Evolutionary conservation across 2,329 filamentous ascomycete species (phyloP).

Genomic region (Ascomycota sp.): DNA sequence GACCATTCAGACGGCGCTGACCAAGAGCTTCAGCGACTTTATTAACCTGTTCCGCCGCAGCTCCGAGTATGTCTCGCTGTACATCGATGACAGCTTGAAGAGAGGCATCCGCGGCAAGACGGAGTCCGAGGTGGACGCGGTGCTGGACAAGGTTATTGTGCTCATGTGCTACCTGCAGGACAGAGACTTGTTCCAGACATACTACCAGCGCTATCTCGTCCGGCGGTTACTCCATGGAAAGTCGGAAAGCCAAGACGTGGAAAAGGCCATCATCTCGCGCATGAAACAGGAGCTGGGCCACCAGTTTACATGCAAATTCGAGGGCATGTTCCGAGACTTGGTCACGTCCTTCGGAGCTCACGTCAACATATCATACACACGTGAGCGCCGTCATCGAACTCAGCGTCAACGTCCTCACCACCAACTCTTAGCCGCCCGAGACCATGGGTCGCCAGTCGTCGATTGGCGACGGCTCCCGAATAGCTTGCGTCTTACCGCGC

Average conservation of each 20-base stretch:
- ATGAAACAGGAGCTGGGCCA: constrained; percentile 97
- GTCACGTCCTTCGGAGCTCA: constrained; percentile 69
- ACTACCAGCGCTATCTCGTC: constrained; percentile 94
- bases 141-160: constrained; percentile 77
- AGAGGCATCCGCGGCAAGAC: constrained; percentile 86
- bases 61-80: constrained; percentile 85
- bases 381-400: constrained; percentile 47
- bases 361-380: constrained; percentile 53
- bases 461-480: constrained; percentile 21
- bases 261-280: constrained; percentile 85
- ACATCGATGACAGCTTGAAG: constrained; percentile 92
- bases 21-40: constrained; percentile 75
- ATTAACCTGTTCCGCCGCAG: constrained; percentile 78
- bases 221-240: constrained; percentile 74
- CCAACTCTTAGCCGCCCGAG: constrained; percentile 88
- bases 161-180: constrained; percentile 76
- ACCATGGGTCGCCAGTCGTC: constrained; percentile 47
- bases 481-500: constrained; percentile 48
- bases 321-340: constrained; percentile 97
- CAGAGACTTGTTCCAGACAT: constrained; percentile 87
- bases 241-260: constrained; percentile 75
- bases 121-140: constrained; percentile 62
- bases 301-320: constrained; percentile 78
- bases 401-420: constrained; percentile 68
- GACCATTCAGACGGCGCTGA: constrained; percentile 60